Conservation (phyloP, 768 basidiomycete genomes). For the Chalciporus chontae region DNA sequence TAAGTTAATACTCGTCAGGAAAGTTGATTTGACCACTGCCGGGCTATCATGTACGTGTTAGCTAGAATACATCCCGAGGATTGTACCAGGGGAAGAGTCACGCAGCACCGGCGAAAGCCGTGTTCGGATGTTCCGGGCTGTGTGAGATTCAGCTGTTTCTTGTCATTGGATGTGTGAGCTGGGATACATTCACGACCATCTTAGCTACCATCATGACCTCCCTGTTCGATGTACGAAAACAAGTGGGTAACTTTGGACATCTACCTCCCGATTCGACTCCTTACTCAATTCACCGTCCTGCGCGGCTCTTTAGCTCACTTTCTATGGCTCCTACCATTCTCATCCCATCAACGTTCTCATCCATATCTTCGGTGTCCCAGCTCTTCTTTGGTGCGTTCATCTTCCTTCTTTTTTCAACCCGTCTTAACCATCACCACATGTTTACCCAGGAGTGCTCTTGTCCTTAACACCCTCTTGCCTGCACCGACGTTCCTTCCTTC, state of each 20-base stretch:
- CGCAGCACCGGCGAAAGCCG: too few relatives aligned
- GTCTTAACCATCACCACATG: constrained; percentile 7
- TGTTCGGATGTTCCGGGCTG: too few relatives aligned
- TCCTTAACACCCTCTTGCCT: constrained; percentile 49
- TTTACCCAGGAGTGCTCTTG: constrained; percentile 53
- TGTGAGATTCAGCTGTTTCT: too few relatives aligned
- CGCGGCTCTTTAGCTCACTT: constrained; percentile 58
- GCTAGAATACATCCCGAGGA: too few relatives aligned
- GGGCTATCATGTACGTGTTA: too few relatives aligned
- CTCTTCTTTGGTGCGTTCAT: constrained; percentile 67
- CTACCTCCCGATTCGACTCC: constrained; percentile 7
- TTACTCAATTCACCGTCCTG: neutral
- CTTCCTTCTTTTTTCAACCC: constrained; percentile 10
- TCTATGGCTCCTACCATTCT: constrained; percentile 91
- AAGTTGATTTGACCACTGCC: too few relatives aligned
- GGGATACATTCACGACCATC: constrained; percentile 1
- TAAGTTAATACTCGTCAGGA: too few relatives aligned
- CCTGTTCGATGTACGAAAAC: constrained; percentile 67
- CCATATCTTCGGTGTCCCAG: constrained; percentile 82
- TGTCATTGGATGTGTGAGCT: too few relatives aligned
- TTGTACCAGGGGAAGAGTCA: too few relatives aligned
- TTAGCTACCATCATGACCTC: constrained; percentile 30
- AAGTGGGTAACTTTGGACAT: constrained; percentile 40
- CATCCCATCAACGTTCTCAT: constrained; percentile 81
- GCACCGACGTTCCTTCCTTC: constrained; percentile 53